phyloP scores from a whole-genome alignment of 495 filamentous ascomycete species.

The Lasiosphaeria ovina region DNA sequence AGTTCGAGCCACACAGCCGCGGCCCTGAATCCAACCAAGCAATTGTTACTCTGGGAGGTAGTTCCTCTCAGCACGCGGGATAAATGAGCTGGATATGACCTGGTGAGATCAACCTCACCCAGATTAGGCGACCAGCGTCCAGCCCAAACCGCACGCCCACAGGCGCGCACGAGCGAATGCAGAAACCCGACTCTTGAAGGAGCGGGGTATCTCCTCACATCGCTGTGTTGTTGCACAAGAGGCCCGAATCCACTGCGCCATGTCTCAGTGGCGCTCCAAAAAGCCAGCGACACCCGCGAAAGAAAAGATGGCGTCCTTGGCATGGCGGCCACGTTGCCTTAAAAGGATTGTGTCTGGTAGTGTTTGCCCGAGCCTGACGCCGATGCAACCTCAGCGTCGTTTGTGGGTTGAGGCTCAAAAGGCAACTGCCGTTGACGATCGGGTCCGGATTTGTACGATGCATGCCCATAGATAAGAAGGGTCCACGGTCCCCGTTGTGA shows the following conservation, averaged over 20 bases:
- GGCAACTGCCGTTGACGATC: background rate
- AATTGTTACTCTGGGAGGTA: no score
- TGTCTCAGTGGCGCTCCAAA: background rate
- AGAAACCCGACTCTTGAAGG: background rate
- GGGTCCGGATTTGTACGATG: background rate
- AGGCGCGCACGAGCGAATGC: background rate
- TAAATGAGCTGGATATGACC: no score
- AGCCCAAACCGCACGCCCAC: background rate
- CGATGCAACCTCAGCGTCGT: background rate
- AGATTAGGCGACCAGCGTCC: no score
- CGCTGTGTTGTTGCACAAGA: background rate
- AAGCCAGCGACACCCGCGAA: background rate
- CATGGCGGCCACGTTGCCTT: constrained; percentile 9
- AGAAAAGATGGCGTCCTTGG: background rate
- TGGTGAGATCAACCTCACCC: no score
- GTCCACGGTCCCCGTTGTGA: background rate
- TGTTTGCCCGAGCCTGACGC: background rate
- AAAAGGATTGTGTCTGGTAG: background rate
- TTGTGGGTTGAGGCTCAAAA: background rate
- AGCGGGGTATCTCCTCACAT: background rate
- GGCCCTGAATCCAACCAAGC: no score
- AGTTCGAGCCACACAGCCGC: no score
- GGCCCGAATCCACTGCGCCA: constrained; percentile 1
- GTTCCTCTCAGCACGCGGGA: no score
- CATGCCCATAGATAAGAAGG: constrained; percentile 3